Percentiles rank a stretch among this genome's conserved stretches.
Conservation (phyloP, 1,284 basidiomycete genomes). For the Cronartium quercuum region DNA sequence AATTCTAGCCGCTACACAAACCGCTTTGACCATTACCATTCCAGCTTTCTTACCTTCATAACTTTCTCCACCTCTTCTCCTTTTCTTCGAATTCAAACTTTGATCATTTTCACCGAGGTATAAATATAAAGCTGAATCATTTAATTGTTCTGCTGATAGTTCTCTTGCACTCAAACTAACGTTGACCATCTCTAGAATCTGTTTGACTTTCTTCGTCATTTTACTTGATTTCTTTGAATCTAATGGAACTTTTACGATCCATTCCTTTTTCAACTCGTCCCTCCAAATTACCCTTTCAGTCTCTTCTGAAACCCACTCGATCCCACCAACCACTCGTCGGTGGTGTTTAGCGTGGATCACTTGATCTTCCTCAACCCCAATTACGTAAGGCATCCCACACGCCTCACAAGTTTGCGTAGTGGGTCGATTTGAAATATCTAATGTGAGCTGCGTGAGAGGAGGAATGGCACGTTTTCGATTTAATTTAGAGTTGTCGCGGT, state of each 20-base stretch:
- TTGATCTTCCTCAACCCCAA: slow-evolving; percentile 50
- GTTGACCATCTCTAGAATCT: slow-evolving; percentile 16
- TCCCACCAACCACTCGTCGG: slow-evolving; percentile 49
- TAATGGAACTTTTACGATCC: slow-evolving; percentile 25
- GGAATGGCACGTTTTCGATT: not conserved
- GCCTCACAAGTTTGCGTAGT: slow-evolving; percentile 46
- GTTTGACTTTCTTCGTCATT: not conserved
- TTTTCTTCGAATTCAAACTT: not conserved
- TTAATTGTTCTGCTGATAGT: not conserved
- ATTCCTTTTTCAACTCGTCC: slow-evolving; percentile 42
- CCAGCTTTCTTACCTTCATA: not conserved
- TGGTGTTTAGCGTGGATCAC: slow-evolving; percentile 50
- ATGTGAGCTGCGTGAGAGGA: slow-evolving; percentile 1
- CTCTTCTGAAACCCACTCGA: slow-evolving; percentile 46
- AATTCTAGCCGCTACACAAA: slow-evolving; percentile 27
- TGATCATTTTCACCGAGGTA: not conserved
- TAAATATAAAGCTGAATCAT: slow-evolving; percentile 8
- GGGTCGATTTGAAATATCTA: slow-evolving; percentile 27
- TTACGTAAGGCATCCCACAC: slow-evolving; percentile 52
- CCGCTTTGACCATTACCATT: slow-evolving; percentile 11
- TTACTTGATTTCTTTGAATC: not conserved
- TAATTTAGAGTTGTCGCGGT: not conserved
- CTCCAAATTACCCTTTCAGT: slow-evolving; percentile 43
- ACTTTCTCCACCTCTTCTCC: not conserved
- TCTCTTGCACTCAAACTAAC: slow-evolving; percentile 5